phyloP scores from a whole-genome alignment of 2,329 filamentous ascomycete species.

The Trichophyton simii region DNA sequence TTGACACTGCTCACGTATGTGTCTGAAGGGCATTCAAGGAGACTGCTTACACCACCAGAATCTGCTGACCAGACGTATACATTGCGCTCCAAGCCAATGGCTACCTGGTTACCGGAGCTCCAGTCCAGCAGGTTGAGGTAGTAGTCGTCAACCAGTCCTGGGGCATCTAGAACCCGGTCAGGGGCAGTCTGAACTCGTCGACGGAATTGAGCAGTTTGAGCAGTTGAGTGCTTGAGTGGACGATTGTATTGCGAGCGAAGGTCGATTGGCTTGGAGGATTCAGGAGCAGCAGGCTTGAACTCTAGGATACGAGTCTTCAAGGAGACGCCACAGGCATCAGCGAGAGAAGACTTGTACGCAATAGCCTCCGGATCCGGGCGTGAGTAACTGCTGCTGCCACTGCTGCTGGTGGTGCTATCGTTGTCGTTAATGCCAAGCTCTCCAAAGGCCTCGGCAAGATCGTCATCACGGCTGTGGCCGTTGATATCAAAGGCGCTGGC shows the following conservation, averaged over 20 bases:
- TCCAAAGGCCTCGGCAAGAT: slow-evolving; percentile 67
- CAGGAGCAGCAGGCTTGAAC: slow-evolving; percentile 95
- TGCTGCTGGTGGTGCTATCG: slow-evolving; percentile 37
- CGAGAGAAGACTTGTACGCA: slow-evolving; percentile 84
- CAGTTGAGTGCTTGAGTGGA: slow-evolving; percentile 65
- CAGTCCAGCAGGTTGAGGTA: slow-evolving; percentile 98
- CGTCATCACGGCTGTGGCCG: slow-evolving; percentile 52
- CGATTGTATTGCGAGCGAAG: slow-evolving; percentile 96
- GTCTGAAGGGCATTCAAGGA: slow-evolving; percentile 76
- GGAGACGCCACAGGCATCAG: slow-evolving; percentile 81
- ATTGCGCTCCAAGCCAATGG: slow-evolving; percentile 89
- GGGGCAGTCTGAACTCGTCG: slow-evolving; percentile 88
- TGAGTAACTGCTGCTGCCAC: slow-evolving; percentile 42
- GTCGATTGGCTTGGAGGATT: slow-evolving; percentile 96
- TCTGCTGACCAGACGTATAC: slow-evolving; percentile 99
- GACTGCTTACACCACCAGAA: slow-evolving; percentile 73
- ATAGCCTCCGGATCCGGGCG: slow-evolving; percentile 76
- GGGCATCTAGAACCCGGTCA: slow-evolving; percentile 90
- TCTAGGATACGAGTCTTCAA: slow-evolving; percentile 91
- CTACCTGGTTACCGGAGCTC: slow-evolving; percentile 95
- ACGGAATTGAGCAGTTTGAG: slow-evolving; percentile 70
- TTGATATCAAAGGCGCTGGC: slow-evolving; percentile 54
- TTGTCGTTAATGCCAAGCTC: slow-evolving; percentile 64
- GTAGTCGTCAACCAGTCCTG: slow-evolving; percentile 93
- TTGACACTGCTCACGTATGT: slow-evolving; percentile 98